Base-by-base conservation (phyloP, 352 stramenopile genomes). In the Phytophthora syringae region DNA sequence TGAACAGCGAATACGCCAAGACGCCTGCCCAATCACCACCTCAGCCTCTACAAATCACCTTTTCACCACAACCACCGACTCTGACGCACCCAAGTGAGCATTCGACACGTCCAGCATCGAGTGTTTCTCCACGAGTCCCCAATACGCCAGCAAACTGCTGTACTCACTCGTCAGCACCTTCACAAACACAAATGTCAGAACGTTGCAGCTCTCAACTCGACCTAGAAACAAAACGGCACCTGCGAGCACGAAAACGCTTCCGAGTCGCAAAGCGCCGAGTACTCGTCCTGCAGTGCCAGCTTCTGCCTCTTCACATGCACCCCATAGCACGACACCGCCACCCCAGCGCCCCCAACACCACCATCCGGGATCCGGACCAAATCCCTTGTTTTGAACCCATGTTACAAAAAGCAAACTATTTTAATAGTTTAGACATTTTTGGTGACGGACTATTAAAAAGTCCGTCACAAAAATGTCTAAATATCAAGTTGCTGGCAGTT, bases 141-240 rank as follows among this genome's bases (percentile, higher is more conserved):
- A 70, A 51, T 79, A 53, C 34, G 65, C 67, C 39, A 88, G 64
- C 48, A 90, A 36, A 55, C 63, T 77, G 7, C 82, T 79, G 57
- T 83, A 86, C 59, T 82, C 74, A 53, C 79, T 90, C 21, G 72
- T 75, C 70, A 88, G 74, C 32, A 88, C 79, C 72, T 83, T 76
- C 24, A 45, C 7, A 45, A 43, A 47, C 20, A 44, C 30, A 51
- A 45, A 48, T n/a, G n/a, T n/a, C n/a, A n/a, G n/a, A n/a, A n/a
- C n/a, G n/a, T n/a, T n/a, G n/a, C 20, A 15, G 28, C 9, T 36
- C 28, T 39, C 39, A 36, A 88, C 80, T n/a, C n/a, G n/a, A n/a
- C n/a, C n/a, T n/a, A n/a, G n/a, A n/a, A n/a, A n/a, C n/a, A n/a
- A n/a, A n/a, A n/a, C n/a, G n/a, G n/a, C n/a, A n/a, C n/a, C 66